Evolutionary conservation across 2,329 filamentous ascomycete species (phyloP).

Genomic region (Rhexocercosporidium sp.): DNA sequence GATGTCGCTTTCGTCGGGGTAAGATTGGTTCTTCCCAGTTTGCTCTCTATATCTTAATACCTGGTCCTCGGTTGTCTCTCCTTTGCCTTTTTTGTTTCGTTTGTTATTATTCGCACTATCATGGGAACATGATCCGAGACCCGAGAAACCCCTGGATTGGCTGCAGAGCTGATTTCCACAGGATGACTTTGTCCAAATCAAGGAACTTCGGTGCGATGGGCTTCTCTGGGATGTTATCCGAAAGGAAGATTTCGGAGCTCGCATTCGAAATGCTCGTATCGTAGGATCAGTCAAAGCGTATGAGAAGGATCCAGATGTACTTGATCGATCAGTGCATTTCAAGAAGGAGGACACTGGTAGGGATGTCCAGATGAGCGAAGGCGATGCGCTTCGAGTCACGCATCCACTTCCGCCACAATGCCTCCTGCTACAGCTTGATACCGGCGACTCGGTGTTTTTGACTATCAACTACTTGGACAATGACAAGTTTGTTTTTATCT

Average conservation of each 20-base stretch:
- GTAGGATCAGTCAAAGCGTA: conserved; percentile 61
- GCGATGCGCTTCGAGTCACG: conserved; percentile 21
- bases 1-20: conserved; percentile 88
- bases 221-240: conserved; percentile 77
- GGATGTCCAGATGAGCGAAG: conserved; percentile 47
- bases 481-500: conserved; percentile 45
- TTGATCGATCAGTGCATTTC: conserved; percentile 39
- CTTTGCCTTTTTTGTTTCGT: not conserved
- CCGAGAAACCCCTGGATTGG: not conserved
- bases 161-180: conserved; percentile 43
- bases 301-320: conserved; percentile 36
- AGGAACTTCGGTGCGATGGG: conserved; percentile 71
- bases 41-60: not conserved
- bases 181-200: conserved; percentile 82
- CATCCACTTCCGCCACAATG: conserved; percentile 74
- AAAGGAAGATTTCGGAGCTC: conserved; percentile 78
- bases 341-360: conserved; percentile 39
- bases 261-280: conserved; percentile 79
- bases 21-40: conserved; percentile 46
- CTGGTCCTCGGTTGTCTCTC: not conserved
- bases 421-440: conserved; percentile 76
- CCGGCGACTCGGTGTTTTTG: conserved; percentile 76
- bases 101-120: not conserved
- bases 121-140: not conserved
- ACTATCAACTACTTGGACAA: conserved; percentile 62